A percentile compares a stretch with the other conserved stretches of the same genome.
These are phyloP conservation scores for Zymoseptoria tritici DNA, from an alignment of 2,329 filamentous ascomycete genomes.

Conservation along the genomic window DNA sequence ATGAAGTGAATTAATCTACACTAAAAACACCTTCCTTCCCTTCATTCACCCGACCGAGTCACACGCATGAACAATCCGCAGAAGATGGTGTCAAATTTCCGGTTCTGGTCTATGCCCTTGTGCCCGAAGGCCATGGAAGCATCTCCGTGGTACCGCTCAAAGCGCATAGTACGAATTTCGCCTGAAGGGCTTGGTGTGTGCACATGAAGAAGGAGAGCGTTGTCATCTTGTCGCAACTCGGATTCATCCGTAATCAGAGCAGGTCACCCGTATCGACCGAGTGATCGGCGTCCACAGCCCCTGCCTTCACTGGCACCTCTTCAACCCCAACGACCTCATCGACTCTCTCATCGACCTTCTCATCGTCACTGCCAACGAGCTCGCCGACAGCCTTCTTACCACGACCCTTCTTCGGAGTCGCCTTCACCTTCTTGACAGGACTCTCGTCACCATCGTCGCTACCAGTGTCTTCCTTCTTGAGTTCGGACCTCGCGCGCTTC, in stretches of 20 bases:
- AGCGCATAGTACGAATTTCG: too few species aligned
- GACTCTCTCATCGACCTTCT: conserved; percentile 5
- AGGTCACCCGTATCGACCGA: not conserved
- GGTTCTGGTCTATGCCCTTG: too few species aligned
- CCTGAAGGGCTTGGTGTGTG: too few species aligned
- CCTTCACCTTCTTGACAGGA: conserved; percentile 13
- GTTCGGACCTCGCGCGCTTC: conserved; percentile 13
- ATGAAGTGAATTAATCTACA: not conserved
- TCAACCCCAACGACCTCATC: conserved; percentile 4
- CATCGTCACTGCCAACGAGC: too few species aligned
- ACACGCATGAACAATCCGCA: too few species aligned
- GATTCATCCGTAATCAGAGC: not conserved
- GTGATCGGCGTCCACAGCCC: conserved; percentile 10
- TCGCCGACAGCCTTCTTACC: conserved; percentile 1
- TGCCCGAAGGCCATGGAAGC: too few species aligned
- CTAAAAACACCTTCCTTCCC: too few species aligned
- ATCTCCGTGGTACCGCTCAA: too few species aligned
- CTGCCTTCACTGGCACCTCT: conserved; percentile 3
- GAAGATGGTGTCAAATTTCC: too few species aligned
- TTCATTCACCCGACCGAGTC: not conserved
- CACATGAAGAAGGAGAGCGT: too few species aligned
- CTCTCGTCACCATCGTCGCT: conserved; percentile 16
- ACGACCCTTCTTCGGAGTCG: conserved; percentile 14
- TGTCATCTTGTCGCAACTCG: not conserved
- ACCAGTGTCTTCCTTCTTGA: conserved; percentile 8